Evolutionary conservation across 495 filamentous ascomycete genomes (phyloP).

Genomic region (Aspergillus mulundensis): DNA sequence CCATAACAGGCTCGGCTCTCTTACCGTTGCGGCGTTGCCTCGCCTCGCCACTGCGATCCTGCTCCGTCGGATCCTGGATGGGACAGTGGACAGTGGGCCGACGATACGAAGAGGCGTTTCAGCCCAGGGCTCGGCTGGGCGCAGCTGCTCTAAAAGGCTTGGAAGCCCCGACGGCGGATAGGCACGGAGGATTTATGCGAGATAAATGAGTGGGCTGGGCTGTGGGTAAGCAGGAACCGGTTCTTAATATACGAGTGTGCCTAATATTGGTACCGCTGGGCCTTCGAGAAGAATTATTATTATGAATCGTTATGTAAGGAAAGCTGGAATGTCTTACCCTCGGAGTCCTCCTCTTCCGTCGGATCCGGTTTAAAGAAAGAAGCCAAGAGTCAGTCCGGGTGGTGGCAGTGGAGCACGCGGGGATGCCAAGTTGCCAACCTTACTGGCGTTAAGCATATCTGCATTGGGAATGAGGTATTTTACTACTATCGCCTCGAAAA

Average conservation of each 20-base stretch:
- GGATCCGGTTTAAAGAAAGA: not conserved
- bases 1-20: not conserved
- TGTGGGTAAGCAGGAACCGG: constrained; percentile 10
- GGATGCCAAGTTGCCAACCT: constrained; percentile 34
- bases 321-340: no score
- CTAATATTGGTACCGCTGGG: not conserved
- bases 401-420: constrained; percentile 18
- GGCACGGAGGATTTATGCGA: constrained; percentile 5
- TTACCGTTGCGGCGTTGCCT: no score
- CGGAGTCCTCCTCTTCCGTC: not conserved
- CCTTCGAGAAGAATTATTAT: not conserved
- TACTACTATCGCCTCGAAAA: no score
- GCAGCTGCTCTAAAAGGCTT: constrained; percentile 1
- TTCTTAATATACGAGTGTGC: constrained; percentile 2
- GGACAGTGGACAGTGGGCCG: not conserved
- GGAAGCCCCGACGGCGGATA: not conserved
- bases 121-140: constrained; percentile 2
- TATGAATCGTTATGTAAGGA: no score
- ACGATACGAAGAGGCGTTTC: constrained; percentile 2
- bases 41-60: not conserved
- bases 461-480: not conserved
- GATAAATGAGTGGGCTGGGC: not conserved
- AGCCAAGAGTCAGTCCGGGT: not conserved
- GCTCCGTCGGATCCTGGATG: not conserved
- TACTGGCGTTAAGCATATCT: constrained; percentile 47